Evolutionary conservation across 805 yeast species (phyloP).

Genomic region (Zygosaccharomyces pseudorouxii): DNA sequence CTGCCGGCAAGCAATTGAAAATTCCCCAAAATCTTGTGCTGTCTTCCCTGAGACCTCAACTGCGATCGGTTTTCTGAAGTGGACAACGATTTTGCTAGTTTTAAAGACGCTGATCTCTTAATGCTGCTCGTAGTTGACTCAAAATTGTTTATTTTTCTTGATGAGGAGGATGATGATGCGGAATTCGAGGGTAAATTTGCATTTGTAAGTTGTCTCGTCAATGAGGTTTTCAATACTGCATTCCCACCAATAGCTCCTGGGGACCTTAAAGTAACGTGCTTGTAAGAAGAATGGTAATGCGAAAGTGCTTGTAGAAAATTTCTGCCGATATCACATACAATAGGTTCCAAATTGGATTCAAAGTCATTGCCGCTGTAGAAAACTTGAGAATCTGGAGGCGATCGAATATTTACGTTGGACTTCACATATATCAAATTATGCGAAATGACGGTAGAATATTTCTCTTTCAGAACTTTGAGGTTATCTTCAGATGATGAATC

Average conservation of each 20-base stretch:
- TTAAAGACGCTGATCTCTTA: constrained; percentile 32
- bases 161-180: constrained; percentile 9
- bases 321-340: constrained; percentile 66
- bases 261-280: constrained; percentile 75
- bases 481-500: constrained; percentile 24
- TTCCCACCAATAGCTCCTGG: constrained; percentile 63
- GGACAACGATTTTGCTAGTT: constrained; percentile 33
- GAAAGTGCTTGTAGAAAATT: constrained; percentile 61
- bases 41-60: constrained; percentile 63
- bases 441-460: constrained; percentile 31
- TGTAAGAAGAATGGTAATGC: constrained; percentile 64
- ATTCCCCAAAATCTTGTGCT: constrained; percentile 68
- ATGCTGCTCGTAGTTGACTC: constrained; percentile 36
- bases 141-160: constrained; percentile 22
- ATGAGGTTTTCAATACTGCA: constrained; percentile 37
- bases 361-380: constrained; percentile 9
- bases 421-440: constrained; percentile 26
- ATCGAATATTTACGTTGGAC: constrained; percentile 10
- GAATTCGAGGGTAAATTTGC: constrained; percentile 5
- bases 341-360: constrained; percentile 47
- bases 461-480: constrained; percentile 37
- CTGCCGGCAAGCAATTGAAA: constrained; percentile 79
- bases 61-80: constrained; percentile 35
- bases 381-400: constrained; percentile 3
- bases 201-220: constrained; percentile 28